A percentile compares a stretch with the other conserved stretches of the same genome.
Conservation (phyloP, 2,329 filamentous ascomycete species). For the Clonostachys rosea region DNA sequence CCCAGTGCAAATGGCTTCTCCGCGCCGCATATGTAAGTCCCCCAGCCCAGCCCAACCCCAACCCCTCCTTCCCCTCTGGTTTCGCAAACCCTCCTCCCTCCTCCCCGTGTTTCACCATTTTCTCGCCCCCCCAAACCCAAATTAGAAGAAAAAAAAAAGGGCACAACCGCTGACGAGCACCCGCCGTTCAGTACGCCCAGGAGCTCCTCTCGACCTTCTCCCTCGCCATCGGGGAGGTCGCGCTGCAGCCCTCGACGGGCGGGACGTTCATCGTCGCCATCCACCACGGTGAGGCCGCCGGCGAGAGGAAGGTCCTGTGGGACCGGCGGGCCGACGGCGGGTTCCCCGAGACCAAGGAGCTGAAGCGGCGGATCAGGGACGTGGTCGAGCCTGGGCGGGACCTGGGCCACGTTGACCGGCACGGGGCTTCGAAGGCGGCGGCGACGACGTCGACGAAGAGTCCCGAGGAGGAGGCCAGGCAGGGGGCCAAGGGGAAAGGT, state of each 20-base stretch:
- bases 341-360: slow-evolving; percentile 89
- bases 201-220: slow-evolving; percentile 93
- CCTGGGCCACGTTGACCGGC: slow-evolving; percentile 75
- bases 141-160: neutral
- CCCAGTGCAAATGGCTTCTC: slow-evolving; percentile 90
- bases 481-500: neutral
- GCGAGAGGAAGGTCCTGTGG: slow-evolving; percentile 64
- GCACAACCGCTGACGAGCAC: neutral
- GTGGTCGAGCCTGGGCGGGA: slow-evolving; percentile 73
- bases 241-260: slow-evolving; percentile 79
- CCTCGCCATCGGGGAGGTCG: slow-evolving; percentile 77
- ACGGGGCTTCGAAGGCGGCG: slow-evolving; percentile 16
- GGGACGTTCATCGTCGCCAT: slow-evolving; percentile 78
- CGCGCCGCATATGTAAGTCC: slow-evolving; percentile 74
- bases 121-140: neutral
- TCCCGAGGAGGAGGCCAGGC: neutral
- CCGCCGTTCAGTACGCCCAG: slow-evolving; percentile 70
- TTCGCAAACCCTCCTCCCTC: neutral
- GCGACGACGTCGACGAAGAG: neutral
- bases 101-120: neutral
- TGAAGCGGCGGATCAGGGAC: slow-evolving; percentile 81
- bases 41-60: neutral
- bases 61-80: neutral
- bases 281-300: slow-evolving; percentile 10
- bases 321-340: slow-evolving; percentile 82